These are phyloP conservation scores for Pisolithus tinctorius DNA, from an alignment of 768 basidiomycete species.

Conservation along the genomic window DNA sequence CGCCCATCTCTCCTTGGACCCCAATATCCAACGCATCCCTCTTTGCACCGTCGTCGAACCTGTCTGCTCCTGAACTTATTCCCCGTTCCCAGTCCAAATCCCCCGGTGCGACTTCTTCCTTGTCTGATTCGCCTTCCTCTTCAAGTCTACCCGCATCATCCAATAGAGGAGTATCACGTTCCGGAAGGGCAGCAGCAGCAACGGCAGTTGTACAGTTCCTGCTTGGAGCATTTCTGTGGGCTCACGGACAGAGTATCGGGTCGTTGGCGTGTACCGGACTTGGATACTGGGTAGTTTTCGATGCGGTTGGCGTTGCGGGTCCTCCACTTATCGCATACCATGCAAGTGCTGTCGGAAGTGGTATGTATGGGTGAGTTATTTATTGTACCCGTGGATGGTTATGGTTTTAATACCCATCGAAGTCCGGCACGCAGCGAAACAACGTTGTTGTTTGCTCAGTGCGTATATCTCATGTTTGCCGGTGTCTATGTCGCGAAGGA, in stretches of 20 bases:
- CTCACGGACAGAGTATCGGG: conserved; percentile 80
- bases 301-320: conserved; percentile 72
- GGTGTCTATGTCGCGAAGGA: conserved; percentile 97
- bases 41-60: background rate
- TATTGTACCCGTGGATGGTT: conserved; percentile 9
- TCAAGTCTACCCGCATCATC: background rate
- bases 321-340: conserved; percentile 27
- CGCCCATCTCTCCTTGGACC: conserved; percentile 63
- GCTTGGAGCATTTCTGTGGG: conserved; percentile 77
- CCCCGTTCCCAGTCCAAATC: conserved; percentile 20
- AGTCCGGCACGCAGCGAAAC: conserved; percentile 67
- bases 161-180: conserved; percentile 11
- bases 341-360: conserved; percentile 26
- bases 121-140: conserved; percentile 7
- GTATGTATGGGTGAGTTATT: conserved; percentile 58
- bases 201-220: conserved; percentile 43
- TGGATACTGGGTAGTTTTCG: conserved; percentile 96
- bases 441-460: conserved; percentile 78
- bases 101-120: conserved; percentile 6
- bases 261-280: conserved; percentile 84
- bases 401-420: background rate
- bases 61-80: conserved; percentile 6
- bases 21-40: conserved; percentile 34
- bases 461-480: conserved; percentile 90
- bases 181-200: conserved; percentile 15